Percentiles rank a stretch among this genome's conserved stretches.
Evolutionary conservation across 495 filamentous ascomycete genomes (phyloP).

Genomic region (Talaromyces stipitatus): DNA sequence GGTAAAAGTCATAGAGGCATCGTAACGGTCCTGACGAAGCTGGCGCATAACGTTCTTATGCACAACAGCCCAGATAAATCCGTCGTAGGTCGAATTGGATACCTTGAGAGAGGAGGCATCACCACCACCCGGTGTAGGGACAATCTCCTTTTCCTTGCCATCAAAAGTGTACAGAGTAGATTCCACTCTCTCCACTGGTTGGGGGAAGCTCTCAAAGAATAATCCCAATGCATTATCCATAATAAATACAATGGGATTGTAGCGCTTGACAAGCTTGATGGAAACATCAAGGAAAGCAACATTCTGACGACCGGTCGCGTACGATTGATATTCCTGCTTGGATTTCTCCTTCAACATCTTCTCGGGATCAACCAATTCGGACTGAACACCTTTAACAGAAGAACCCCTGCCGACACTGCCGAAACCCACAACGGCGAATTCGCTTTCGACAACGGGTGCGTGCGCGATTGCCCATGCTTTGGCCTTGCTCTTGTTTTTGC

Average conservation of each 20-base stretch:
- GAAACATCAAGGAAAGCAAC: conserved; percentile 83
- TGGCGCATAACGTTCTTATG: conserved; percentile 91
- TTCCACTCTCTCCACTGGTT: conserved; percentile 63
- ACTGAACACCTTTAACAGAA: conserved; percentile 36
- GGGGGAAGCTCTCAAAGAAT: conserved; percentile 67
- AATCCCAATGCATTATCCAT: conserved; percentile 62
- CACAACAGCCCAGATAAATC: conserved; percentile 90
- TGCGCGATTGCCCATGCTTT: conserved; percentile 74
- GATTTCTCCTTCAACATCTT: conserved; percentile 72
- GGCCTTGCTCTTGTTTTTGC: conserved; percentile 71
- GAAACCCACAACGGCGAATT: conserved; percentile 89
- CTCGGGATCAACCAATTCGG: conserved; percentile 44
- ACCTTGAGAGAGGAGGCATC: conserved; percentile 39
- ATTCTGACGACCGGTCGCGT: conserved; percentile 92
- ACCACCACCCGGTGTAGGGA: conserved; percentile 51
- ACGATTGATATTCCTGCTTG: conserved; percentile 73
- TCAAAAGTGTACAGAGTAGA: conserved; percentile 81
- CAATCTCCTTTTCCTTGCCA: conserved; percentile 72
- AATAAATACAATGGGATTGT: conserved; percentile 71
- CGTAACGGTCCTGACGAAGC: conserved; percentile 87
- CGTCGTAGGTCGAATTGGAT: conserved; percentile 73
- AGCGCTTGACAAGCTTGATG: conserved; percentile 76
- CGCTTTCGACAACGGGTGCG: conserved; percentile 58
- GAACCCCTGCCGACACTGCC: conserved; percentile 31
- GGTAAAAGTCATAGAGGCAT: conserved; percentile 83